Base-by-base conservation (phyloP, 2,329 filamentous ascomycete species). In the Aureobasidium leucospermi region DNA sequence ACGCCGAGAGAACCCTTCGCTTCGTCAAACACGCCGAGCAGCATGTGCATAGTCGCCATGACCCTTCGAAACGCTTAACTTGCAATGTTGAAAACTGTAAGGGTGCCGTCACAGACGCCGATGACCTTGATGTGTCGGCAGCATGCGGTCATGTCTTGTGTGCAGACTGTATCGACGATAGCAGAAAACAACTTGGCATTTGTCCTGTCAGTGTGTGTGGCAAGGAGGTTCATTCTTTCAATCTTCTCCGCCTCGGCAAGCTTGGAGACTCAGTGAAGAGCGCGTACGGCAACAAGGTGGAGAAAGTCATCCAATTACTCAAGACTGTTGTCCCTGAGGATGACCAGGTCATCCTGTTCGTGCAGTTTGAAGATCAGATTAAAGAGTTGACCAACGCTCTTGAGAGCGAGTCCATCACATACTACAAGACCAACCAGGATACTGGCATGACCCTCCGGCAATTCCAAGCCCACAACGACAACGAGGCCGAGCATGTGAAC, bases 271-370 rank as follows among this genome's bases (percentile, higher is more conserved):
- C n/a, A 66, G 13, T n/a, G 13, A 16, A 39, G 6, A 38, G 45
- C 15, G 29, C 58, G 1, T 70, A 75, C 23, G 79, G 80, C 15
- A 74, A 73, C 38, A 85, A 84, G 64, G 61, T 83, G 1, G 71
- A 76, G 32, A 70, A 71, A 6, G 68, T 82, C 32, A 66, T 82
- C 5, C 61, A 72, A 0, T 67, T 84, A 3, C 70, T 85, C 28
- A 61, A 71, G 7, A 47, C 65, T 0, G 70, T 80, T 34, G 70
- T 62, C 28, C 10, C 70, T 0, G 41, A 66, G 0, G 66, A 72
- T 0, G 81, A 85, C n/a, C 76, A 79, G 61, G 77, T 78, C 0
- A 69, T 85, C 7, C 63, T 85, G 1, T 85, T 85, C 65, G 75
- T 82, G 1, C 82, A 85, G 60, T 81, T 76, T 46, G 65, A 68